Percentiles rank a stretch among this genome's conserved stretches.
These are phyloP conservation scores for Mytilinidion resinicola DNA, from an alignment of 495 filamentous ascomycete species.

Conservation along the genomic window DNA sequence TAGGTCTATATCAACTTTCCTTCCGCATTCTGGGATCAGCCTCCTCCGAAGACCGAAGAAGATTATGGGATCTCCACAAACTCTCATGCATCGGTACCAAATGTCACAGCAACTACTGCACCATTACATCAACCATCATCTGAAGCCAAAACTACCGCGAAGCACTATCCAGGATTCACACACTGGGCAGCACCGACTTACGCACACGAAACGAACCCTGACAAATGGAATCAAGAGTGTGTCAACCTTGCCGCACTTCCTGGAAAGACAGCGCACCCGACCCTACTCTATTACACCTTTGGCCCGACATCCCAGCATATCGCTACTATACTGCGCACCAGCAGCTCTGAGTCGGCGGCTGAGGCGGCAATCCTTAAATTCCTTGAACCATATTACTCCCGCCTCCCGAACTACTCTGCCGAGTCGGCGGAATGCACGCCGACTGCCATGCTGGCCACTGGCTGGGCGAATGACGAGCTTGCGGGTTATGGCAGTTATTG, in stretches of 20 bases:
- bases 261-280: conserved; percentile 60
- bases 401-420: conserved; percentile 57
- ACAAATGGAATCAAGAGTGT: conserved; percentile 69
- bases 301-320: conserved; percentile 54
- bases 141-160: not conserved
- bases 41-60: not conserved
- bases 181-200: conserved; percentile 63
- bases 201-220: conserved; percentile 53
- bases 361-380: conserved; percentile 47
- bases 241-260: conserved; percentile 70
- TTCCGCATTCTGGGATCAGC: conserved; percentile 54
- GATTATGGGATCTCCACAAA: not conserved
- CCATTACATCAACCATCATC: conserved; percentile 28
- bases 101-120: conserved; percentile 32
- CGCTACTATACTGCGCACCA: conserved; percentile 41
- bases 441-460: conserved; percentile 56
- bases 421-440: conserved; percentile 55
- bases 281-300: conserved; percentile 87
- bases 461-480: conserved; percentile 75
- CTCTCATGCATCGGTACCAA: conserved; percentile 17
- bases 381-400: conserved; percentile 73
- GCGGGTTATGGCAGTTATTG: conserved; percentile 86
- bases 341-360: conserved; percentile 40
- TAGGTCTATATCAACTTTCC: conserved; percentile 83
- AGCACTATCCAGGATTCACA: conserved; percentile 51